Conservation (phyloP, 2,329 filamentous ascomycete genomes). For the Cladosporium sp. region DNA sequence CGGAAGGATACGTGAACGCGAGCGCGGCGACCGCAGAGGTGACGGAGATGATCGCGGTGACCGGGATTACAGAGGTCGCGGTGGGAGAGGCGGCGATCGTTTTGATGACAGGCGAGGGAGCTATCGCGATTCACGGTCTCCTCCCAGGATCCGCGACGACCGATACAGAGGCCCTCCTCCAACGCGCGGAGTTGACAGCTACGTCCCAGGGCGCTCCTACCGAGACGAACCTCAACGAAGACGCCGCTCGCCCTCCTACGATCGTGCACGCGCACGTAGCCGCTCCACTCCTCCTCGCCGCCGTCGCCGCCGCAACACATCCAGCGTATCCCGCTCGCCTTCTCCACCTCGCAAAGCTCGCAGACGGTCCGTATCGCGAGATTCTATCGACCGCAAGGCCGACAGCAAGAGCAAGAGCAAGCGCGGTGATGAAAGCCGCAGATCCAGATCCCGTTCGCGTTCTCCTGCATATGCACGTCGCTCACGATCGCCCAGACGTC, state of each 20-base stretch:
- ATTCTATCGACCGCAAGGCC: slow-evolving; percentile 1
- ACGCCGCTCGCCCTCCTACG: slow-evolving; percentile 26
- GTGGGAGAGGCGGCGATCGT: slow-evolving; percentile 35
- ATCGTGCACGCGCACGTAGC: neutral
- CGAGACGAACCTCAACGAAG: slow-evolving; percentile 34
- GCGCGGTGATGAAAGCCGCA: slow-evolving; percentile 11
- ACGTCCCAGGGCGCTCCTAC: slow-evolving; percentile 45
- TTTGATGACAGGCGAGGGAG: slow-evolving; percentile 44
- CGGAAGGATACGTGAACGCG: slow-evolving; percentile 60
- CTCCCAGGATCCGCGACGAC: slow-evolving; percentile 44
- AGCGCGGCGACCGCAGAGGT: slow-evolving; percentile 43
- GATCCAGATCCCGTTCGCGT: slow-evolving; percentile 12
- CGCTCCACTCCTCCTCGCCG: slow-evolving; percentile 1
- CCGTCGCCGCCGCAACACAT: slow-evolving; percentile 5
- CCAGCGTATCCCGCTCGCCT: slow-evolving; percentile 1
- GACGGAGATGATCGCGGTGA: slow-evolving; percentile 44
- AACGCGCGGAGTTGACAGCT: slow-evolving; percentile 50
- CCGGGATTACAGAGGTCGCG: slow-evolving; percentile 38
- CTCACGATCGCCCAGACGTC: slow-evolving; percentile 24
- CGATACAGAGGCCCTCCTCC: slow-evolving; percentile 38
- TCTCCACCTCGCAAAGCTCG: slow-evolving; percentile 8
- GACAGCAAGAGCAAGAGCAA: slow-evolving; percentile 3
- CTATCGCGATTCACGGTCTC: slow-evolving; percentile 45
- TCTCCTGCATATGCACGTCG: slow-evolving; percentile 14
- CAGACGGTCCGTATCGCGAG: slow-evolving; percentile 2